Evolutionary conservation across 768 basidiomycete genomes (phyloP).

Genomic region (Lentinula guzmanii): DNA sequence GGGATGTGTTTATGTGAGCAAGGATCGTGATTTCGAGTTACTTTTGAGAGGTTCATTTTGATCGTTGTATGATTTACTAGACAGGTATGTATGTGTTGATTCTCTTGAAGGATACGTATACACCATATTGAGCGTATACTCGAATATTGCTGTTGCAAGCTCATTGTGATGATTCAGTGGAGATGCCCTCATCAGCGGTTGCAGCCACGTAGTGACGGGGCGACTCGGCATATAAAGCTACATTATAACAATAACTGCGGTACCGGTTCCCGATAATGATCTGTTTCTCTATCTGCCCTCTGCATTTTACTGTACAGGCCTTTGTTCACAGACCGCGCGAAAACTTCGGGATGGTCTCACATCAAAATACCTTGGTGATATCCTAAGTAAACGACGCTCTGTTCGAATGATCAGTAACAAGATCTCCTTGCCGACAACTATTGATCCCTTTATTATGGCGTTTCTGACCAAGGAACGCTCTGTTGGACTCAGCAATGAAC

Average conservation of each 20-base stretch:
- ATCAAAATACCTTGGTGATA: neutral
- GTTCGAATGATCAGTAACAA: slow-evolving; percentile 23
- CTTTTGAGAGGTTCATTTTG: neutral
- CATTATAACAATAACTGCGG: neutral
- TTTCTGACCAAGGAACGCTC: slow-evolving; percentile 31
- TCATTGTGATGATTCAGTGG: neutral
- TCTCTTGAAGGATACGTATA: neutral
- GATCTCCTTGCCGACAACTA: slow-evolving; percentile 62
- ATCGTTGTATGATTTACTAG: neutral
- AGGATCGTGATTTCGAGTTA: neutral
- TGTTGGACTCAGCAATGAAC: slow-evolving; percentile 27
- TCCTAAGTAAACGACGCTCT: slow-evolving; percentile 2
- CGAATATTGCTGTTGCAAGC: neutral
- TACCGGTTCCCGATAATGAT: neutral
- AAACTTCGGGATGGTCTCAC: neutral
- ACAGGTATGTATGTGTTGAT: neutral
- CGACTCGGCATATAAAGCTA: neutral
- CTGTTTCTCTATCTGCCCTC: neutral
- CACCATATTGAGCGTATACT: neutral
- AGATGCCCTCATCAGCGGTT: neutral
- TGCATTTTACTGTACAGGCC: neutral
- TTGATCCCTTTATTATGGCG: slow-evolving; percentile 37
- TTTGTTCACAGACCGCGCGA: neutral
- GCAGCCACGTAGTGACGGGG: neutral
- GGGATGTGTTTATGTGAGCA: neutral